phyloP scores from a whole-genome alignment of 345 rosid genomes.

The Heritiera littoralis region DNA sequence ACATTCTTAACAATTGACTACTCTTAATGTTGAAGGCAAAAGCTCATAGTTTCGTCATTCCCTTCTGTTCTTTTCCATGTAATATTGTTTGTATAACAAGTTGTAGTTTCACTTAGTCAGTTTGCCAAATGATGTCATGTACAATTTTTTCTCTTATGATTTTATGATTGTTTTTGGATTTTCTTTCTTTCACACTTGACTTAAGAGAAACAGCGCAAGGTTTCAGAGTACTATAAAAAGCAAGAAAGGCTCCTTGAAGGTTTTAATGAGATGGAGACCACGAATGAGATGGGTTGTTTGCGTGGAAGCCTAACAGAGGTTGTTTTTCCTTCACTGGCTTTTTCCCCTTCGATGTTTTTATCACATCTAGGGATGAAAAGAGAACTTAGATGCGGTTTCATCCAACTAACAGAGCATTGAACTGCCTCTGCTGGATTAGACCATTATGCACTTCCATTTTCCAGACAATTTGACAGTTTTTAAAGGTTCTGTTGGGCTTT shows the following conservation, averaged over 20 bases:
- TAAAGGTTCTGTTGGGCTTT: no score
- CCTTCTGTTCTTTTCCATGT: neutral
- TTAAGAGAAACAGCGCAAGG: conserved; percentile 63
- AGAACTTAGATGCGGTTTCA: no score
- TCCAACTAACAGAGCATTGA: no score
- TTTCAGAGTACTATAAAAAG: conserved; percentile 76
- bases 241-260: conserved; percentile 79
- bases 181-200: neutral
- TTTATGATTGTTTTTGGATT: neutral
- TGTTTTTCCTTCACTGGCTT: neutral
- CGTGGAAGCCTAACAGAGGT: conserved; percentile 69
- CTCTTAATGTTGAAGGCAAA: neutral
- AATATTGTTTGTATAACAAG: neutral
- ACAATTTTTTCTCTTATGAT: neutral
- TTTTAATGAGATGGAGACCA: conserved; percentile 73
- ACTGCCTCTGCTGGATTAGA: no score
- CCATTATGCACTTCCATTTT: no score
- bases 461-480: no score
- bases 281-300: conserved; percentile 49
- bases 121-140: neutral
- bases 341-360: neutral
- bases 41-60: neutral
- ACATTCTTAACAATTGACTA: neutral
- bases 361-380: neutral
- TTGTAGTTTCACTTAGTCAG: neutral